A percentile compares a stretch with the other conserved stretches of the same genome.
Evolutionary conservation across 169 alveolate genomes (phyloP).

Genomic region (Plasmodium ovale): DNA sequence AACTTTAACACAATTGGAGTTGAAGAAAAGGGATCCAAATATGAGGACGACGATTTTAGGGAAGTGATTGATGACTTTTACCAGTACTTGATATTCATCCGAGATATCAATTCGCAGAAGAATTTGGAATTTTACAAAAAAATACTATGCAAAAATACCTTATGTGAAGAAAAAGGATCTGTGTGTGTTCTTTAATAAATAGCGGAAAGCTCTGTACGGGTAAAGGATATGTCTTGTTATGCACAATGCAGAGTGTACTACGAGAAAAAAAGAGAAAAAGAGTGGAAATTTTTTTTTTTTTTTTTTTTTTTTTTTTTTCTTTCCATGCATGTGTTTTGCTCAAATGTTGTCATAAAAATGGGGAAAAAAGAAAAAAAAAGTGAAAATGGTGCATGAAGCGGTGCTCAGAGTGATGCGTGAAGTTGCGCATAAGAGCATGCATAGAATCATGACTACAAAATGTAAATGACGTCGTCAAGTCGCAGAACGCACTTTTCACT

Average conservation of each 20-base stretch:
- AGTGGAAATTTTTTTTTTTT: not conserved
- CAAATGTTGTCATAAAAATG: no score
- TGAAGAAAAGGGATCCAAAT: constrained; percentile 63
- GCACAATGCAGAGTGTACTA: no score
- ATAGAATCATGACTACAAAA: constrained; percentile 13
- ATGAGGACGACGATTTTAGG: constrained; percentile 60
- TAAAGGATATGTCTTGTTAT: not conserved
- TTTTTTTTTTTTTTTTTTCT: no score
- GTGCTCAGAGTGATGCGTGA: no score
- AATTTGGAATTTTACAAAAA: constrained; percentile 62
- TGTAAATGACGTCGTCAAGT: constrained; percentile 60
- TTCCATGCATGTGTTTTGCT: no score
- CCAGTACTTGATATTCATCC: constrained; percentile 47
- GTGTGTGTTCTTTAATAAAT: constrained; percentile 35
- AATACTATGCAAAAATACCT: constrained; percentile 45
- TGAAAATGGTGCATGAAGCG: no score
- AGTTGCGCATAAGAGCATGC: not conserved
- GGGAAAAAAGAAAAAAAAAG: not conserved
- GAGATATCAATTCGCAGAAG: constrained; percentile 44
- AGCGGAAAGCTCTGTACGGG: no score
- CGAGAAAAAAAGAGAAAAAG: constrained; percentile 14
- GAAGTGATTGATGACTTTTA: constrained; percentile 63
- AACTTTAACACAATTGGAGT: constrained; percentile 50
- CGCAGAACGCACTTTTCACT: constrained; percentile 37
- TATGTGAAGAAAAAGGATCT: constrained; percentile 68